Evolutionary conservation across 179 eudicot genomes (phyloP), one percentile per base, ranked within the genome.

Genomic region (Corrigiola litoralis): DNA sequence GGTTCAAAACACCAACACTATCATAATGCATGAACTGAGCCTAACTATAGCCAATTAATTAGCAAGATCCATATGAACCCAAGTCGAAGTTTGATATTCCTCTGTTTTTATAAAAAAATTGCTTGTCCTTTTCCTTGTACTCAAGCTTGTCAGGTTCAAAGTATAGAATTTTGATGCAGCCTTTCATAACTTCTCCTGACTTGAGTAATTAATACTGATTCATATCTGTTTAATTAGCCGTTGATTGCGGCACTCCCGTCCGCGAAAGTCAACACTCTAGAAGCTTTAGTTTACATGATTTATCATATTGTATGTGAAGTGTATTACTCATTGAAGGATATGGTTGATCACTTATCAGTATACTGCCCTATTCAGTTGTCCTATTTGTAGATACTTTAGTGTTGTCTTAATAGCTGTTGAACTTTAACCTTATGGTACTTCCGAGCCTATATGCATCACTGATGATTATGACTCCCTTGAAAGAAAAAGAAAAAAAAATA

Each of bases 111-210:
- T 18, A 21, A 18, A 11, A 3, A 20, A 34, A 20, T 21, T 2
- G 23, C 13, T 59, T 27, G 63, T 46, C 64, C 12, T 53, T 53
- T 41, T 38, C 52, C n/a, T 12, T 23, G 18, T 13, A 20, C 17
- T 23, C 29, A 50, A 55, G 14, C 8, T 33, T 27, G 66, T 58
- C 40, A 45, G 68, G 58, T 63, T 51, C 74, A 52, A 38, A 23
- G 62, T 70, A 70, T 38, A 55, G 49, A 58, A 58, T 53, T 57
- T 28, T 42, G 32, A 13, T 51, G 40, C 46, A 49, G 62, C 66
- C 41, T 42, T 18, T 16, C 51, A 45, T 20, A 60, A 27, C 23
- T 53, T 70, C 54, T 38, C 65, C 48, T 28, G 5, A 25, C 6
- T 21, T 58, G 38, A 45, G 10, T 25, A 46, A 25, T 28, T n/a